Base-by-base conservation (phyloP, 2,329 filamentous ascomycete genomes). In the Xylaria multiplex region DNA sequence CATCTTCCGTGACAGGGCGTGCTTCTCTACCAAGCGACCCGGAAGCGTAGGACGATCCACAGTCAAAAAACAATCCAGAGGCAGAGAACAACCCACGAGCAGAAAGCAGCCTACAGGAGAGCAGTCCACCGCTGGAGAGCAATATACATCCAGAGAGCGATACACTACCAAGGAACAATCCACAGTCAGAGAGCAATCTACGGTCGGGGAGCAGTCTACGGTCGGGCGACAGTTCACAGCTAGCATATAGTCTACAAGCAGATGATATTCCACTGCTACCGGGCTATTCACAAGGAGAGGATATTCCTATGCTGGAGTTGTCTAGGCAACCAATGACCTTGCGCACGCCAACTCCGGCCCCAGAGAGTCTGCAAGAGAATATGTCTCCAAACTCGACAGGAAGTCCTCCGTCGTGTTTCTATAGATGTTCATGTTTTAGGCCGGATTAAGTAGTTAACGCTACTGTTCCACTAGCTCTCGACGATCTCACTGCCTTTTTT, bases 381-480 rank as follows among this genome's bases (percentile, higher is more conserved):
- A 40, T n/a, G 46, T 32, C 48, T 53, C 11, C 22, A 50, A 22
- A 13, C 37, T 5, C 6, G 7, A 35, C 59, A 46, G 42, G 7
- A 13, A 43, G 27, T 7, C 16, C 19, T n/a, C 11, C 30, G 37
- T 37, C n/a, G n/a, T 3, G 35, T 27, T 16, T 35, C 6, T 9
- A 14, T 24, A 14, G 7, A 40, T 40, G 19, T 6, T 40, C 14
- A 53, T 54, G 14, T 54, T 24, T 42, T 14, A n/a, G 22, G 19
- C 50, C 19, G 55, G 19, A 60, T 37, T 11, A 57, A 30, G 46
- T 22, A 52, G 11, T 61, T 46, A 53, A 24, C 45, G 2, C 37
- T 53, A 37, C 30, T 19, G 32, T 50, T 35, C 11, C 40, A n/a
- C 19, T 24, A 42, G 22, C 45, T 7, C 24, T 56, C 14, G 9